Percentiles rank a stretch among this genome's conserved stretches.
These are phyloP conservation scores for Fusarium neocosmosporiellum DNA, from an alignment of 2,329 filamentous ascomycete species.

Conservation along the genomic window DNA sequence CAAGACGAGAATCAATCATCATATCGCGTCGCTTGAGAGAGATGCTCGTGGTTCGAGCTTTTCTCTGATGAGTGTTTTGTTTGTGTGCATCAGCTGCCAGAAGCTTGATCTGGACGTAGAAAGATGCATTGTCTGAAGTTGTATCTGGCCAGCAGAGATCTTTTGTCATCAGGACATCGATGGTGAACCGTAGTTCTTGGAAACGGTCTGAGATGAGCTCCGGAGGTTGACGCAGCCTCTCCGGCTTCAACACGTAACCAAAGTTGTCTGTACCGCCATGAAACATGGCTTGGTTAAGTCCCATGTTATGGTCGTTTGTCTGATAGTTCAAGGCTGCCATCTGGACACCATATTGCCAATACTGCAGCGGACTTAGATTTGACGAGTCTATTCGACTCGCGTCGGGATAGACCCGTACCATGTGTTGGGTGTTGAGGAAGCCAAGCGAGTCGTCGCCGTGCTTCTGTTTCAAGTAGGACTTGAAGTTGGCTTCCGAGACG, in stretches of 20 bases:
- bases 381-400: constrained; percentile 26
- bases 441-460: neutral
- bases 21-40: fast-evolving
- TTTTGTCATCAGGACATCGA: constrained; percentile 8
- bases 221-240: neutral
- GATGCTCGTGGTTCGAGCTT: neutral
- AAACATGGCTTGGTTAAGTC: constrained; percentile 19
- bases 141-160: neutral
- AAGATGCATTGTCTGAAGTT: fast-evolving
- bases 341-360: constrained; percentile 20
- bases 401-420: constrained; percentile 25
- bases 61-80: neutral
- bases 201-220: neutral
- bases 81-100: neutral
- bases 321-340: constrained; percentile 31
- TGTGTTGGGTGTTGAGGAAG: neutral
- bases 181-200: neutral
- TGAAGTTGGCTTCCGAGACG: constrained; percentile 6
- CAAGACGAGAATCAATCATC: neutral
- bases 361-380: constrained; percentile 16
- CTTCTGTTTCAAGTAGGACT: neutral
- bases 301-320: constrained; percentile 8
- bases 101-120: neutral
- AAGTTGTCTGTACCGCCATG: neutral
- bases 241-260: constrained; percentile 10